Evolutionary conservation across 2,329 filamentous ascomycete species (phyloP).

Genomic region (Sporothrix euskadiensis): DNA sequence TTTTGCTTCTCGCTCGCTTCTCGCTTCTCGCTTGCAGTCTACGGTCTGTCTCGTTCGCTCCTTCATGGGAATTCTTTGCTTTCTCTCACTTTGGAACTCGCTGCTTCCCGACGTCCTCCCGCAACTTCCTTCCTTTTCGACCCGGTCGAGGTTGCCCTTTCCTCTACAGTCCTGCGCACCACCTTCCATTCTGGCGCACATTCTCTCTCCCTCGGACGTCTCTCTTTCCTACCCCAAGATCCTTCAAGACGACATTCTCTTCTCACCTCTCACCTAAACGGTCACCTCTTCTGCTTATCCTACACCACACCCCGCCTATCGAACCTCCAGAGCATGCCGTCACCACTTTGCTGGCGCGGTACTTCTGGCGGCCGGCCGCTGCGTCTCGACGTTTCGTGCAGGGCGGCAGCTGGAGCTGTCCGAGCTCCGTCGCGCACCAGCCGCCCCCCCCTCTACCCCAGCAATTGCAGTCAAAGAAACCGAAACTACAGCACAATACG

Average conservation of each 20-base stretch:
- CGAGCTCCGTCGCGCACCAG: conserved; percentile 15
- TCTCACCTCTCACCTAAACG: neutral
- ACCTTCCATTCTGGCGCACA: neutral
- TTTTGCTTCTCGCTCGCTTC: conserved; percentile 20
- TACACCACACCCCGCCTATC: conserved; percentile 10
- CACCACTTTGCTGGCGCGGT: conserved; percentile 28
- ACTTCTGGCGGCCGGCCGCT: conserved; percentile 23
- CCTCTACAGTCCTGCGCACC: neutral
- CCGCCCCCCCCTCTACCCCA: conserved; percentile 13
- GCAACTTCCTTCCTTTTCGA: neutral
- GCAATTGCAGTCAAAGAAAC: conserved; percentile 7
- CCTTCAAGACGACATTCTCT: neutral
- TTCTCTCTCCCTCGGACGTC: neutral
- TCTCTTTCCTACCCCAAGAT: neutral
- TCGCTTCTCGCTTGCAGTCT: conserved; percentile 20
- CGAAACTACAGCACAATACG: conserved; percentile 12
- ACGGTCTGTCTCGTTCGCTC: conserved; percentile 22
- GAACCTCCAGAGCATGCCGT: conserved; percentile 18
- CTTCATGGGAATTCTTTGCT: neutral
- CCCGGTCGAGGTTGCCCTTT: neutral
- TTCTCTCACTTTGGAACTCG: neutral
- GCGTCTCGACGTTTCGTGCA: conserved; percentile 21
- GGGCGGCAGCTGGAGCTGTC: conserved; percentile 16
- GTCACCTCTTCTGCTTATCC: neutral
- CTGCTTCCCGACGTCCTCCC: neutral